A percentile compares a stretch with the other conserved stretches of the same genome.
Conservation (phyloP, 2,329 filamentous ascomycete species). For the Macroventuria anomochaeta region DNA sequence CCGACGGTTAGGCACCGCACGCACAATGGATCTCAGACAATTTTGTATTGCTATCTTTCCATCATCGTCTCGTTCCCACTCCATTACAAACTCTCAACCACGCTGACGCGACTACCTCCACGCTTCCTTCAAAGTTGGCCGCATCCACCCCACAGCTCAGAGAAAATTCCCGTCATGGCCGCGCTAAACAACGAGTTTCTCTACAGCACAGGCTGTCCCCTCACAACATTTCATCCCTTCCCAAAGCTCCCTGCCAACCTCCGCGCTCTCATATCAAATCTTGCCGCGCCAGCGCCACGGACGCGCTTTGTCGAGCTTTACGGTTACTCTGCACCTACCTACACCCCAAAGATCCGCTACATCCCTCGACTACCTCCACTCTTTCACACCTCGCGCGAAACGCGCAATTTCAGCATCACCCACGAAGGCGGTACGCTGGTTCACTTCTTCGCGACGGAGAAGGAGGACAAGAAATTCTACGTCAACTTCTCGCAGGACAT, state of each 20-base stretch:
- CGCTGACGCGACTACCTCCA: too few species aligned
- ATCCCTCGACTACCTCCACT: conserved; percentile 18
- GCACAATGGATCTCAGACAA: too few species aligned
- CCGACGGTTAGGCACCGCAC: background rate
- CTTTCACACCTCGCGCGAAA: conserved; percentile 15
- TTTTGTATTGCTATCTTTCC: background rate
- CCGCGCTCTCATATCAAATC: background rate
- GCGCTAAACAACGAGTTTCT: background rate
- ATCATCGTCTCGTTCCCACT: background rate
- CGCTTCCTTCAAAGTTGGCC: background rate
- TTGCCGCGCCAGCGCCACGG: conserved; percentile 14
- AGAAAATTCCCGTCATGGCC: background rate
- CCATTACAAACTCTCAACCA: background rate
- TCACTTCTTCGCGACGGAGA: background rate
- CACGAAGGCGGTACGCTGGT: conserved; percentile 17
- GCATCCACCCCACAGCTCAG: too few species aligned
- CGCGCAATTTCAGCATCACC: conserved; percentile 14
- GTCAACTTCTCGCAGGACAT: conserved; percentile 14
- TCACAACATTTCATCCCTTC: background rate
- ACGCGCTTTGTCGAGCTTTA: conserved; percentile 25
- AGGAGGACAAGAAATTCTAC: conserved; percentile 3
- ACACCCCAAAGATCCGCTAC: conserved; percentile 14
- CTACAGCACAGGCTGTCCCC: background rate
- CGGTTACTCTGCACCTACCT: conserved; percentile 5
- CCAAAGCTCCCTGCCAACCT: background rate